phyloP scores from a whole-genome alignment of 2,329 filamentous ascomycete genomes.

The Fusarium piperis region DNA sequence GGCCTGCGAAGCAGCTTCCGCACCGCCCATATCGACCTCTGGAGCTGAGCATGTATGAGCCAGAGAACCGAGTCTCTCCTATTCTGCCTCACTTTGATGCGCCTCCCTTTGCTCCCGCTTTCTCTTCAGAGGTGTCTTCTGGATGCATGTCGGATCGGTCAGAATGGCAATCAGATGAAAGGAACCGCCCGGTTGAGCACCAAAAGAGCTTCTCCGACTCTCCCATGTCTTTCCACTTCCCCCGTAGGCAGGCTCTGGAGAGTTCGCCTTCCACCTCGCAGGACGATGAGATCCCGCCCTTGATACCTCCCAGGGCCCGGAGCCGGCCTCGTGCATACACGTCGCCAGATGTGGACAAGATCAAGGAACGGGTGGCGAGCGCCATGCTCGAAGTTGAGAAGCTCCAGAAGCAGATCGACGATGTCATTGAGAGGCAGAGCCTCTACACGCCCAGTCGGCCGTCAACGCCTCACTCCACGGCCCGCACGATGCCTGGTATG shows the following conservation, averaged over 20 bases:
- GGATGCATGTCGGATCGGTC: slow-evolving; percentile 45
- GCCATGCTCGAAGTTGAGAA: slow-evolving; percentile 68
- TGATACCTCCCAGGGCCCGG: slow-evolving; percentile 56
- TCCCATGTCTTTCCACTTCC: slow-evolving; percentile 64
- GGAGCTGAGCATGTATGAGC: slow-evolving; percentile 63
- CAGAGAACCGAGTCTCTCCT: slow-evolving; percentile 59
- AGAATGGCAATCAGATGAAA: slow-evolving; percentile 36
- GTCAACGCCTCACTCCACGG: slow-evolving; percentile 59
- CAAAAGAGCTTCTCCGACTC: slow-evolving; percentile 59
- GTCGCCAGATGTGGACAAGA: slow-evolving; percentile 59
- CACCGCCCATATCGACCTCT: slow-evolving; percentile 61
- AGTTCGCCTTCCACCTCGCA: slow-evolving; percentile 34
- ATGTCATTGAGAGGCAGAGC: slow-evolving; percentile 68
- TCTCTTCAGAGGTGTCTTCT: slow-evolving; percentile 50
- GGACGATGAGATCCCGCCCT: slow-evolving; percentile 43
- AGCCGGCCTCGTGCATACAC: slow-evolving; percentile 55
- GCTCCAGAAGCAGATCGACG: slow-evolving; percentile 68
- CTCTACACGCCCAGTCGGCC: slow-evolving; percentile 64
- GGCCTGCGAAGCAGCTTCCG: slow-evolving; percentile 37
- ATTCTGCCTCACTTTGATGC: slow-evolving; percentile 63
- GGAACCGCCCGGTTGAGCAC: slow-evolving; percentile 46
- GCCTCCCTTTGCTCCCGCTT: slow-evolving; percentile 45
- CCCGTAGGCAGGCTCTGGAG: slow-evolving; percentile 53
- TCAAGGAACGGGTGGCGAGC: slow-evolving; percentile 65
- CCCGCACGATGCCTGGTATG: slow-evolving; percentile 45